These are phyloP conservation scores for Ceratocystiopsis sp. DNA, from an alignment of 2,329 filamentous ascomycete species.

Conservation along the genomic window DNA sequence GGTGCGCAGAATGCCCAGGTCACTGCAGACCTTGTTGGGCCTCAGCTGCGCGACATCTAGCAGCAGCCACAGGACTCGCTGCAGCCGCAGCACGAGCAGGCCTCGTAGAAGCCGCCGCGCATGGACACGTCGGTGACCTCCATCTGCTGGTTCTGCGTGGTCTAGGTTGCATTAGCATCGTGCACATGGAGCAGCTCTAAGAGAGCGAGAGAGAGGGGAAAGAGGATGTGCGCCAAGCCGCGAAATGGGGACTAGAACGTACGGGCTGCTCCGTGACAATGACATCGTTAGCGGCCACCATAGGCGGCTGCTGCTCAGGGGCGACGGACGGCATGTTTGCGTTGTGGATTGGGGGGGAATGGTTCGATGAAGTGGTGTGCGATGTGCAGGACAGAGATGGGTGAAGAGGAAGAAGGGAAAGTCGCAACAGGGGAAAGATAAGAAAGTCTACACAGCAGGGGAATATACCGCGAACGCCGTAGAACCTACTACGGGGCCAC, in stretches of 20 bases:
- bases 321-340: conserved; percentile 14
- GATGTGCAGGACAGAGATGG: too few species aligned
- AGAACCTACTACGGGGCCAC: too few species aligned
- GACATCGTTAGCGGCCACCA: conserved; percentile 12
- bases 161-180: conserved; percentile 4
- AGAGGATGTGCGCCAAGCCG: background rate
- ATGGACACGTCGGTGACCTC: conserved; percentile 11
- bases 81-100: conserved; percentile 16
- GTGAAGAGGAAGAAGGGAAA: too few species aligned
- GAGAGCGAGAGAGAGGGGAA: background rate
- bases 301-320: conserved; percentile 16
- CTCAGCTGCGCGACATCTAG: conserved; percentile 6
- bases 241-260: conserved; percentile 2
- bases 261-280: conserved; percentile 17
- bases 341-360: background rate
- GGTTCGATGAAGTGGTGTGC: too few species aligned
- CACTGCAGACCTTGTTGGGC: background rate
- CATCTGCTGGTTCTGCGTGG: conserved; percentile 15
- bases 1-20: too few species aligned
- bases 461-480: too few species aligned
- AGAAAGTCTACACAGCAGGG: too few species aligned
- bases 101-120: conserved; percentile 17
- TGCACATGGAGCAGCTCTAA: too few species aligned
- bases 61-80: conserved; percentile 15
- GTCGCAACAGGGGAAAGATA: too few species aligned